Base-by-base conservation (phyloP, 257 asterid genomes). In the Penstemon eatonii region DNA sequence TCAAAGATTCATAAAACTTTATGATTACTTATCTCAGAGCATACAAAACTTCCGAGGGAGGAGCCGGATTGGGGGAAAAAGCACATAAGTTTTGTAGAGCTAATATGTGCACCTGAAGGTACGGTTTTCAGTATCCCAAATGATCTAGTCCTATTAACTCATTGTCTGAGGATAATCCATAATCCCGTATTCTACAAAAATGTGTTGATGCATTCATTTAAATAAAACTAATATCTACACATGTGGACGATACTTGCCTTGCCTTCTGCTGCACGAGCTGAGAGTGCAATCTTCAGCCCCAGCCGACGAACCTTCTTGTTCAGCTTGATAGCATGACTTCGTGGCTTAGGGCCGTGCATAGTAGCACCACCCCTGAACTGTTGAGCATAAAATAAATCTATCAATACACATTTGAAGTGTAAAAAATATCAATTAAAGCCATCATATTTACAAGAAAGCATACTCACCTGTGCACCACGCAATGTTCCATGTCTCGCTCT, bases 311-410 rank as follows among this genome's bases (percentile, higher is more conserved):
- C 96, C 87, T 88, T 88, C 78, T 92, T 92, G 79, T 88, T 87
- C 74, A 92, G 89, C 81, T 88, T 90, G 78, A 86, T 73, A 52
- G 89, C 98, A 78, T 92, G 98, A 78, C 98, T 92, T 61, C 96
- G 89, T 40, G 96, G 98, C 83, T 90, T 92, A 65, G 98, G 97
- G 58, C 98, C 98, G 53, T 92, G 98, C 98, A 79, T 84, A n/a
- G 70, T 45, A 55, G 80, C 80, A 76, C 98, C 98, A 60, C 96
- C 95, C 73, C 98, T 87, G 72, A 88, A 86, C 98, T 92, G 86
- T 73, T 56, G 45, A 65, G n/a, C 69, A 72, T 47, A 36, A 66
- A 54, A 42, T 54, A 75, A 54, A 60, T 52, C 65, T 47, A 45
- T 62, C 33, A 56, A 43, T 59, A 61, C 60, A 52, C 44, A 4